Conservation (phyloP, 2,329 filamentous ascomycete genomes). For the Colletotrichum sansevieriae region DNA sequence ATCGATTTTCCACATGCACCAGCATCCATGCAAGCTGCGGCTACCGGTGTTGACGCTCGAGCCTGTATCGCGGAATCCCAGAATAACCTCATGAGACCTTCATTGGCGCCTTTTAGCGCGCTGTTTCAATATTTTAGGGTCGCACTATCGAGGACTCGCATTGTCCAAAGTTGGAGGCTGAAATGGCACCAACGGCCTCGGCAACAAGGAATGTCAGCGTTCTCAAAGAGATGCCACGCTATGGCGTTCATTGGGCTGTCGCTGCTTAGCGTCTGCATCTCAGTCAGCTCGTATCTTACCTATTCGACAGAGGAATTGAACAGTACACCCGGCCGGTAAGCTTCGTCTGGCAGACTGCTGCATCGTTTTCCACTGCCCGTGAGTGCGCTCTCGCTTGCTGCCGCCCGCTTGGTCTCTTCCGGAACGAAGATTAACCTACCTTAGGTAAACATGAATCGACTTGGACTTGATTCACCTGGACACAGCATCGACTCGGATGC, state of each 20-base stretch:
- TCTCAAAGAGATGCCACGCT: conserved; percentile 2
- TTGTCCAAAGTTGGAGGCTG: conserved; percentile 20
- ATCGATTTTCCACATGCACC: conserved; percentile 11
- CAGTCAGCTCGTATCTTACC: neutral
- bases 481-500: neutral
- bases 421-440: too few species aligned
- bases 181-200: conserved; percentile 19
- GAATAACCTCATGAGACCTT: conserved; percentile 20
- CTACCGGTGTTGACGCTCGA: conserved; percentile 24
- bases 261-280: neutral
- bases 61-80: conserved; percentile 12
- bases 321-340: neutral
- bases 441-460: too few species aligned
- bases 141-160: conserved; percentile 9
- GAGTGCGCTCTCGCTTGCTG: neutral
- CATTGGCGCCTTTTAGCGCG: neutral
- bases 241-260: neutral
- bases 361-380: neutral
- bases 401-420: neutral
- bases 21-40: neutral
- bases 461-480: too few species aligned
- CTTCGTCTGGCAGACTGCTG: neutral
- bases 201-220: conserved; percentile 9
- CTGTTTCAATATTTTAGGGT: conserved; percentile 19
- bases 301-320: neutral